Evolutionary conservation across 306 rosid genomes (phyloP), one percentile per base, ranked within the genome.

Genomic region (Rosa chinensis): DNA sequence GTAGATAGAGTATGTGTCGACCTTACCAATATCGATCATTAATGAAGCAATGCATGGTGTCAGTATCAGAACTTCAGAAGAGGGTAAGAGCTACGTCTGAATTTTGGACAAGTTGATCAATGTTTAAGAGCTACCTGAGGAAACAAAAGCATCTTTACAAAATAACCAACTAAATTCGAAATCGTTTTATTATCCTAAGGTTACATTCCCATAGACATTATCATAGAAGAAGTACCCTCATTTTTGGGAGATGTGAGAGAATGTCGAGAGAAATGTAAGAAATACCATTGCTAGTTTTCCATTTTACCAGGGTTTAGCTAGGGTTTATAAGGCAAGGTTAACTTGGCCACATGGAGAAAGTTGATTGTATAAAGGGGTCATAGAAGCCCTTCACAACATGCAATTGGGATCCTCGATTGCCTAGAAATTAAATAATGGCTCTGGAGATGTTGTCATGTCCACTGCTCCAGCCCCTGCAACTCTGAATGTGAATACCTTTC

Each of bases 401-500:
- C 21, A 35, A 14, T 64, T 14, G 43, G 44, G n/a, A 32, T 64
- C 70, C 44, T 35, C 12, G 70, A 61, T 37, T 64, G 70, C 70
- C 70, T 35, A 32, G 17, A 25, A 61, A 12, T 10, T 10, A 56
- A 58, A 40, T 4, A 44, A 43, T 37, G 78, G 35, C 58, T 8
- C 59, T 75, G 44, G 68, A 12, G 5, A 49, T 75, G 71, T 75
- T 44, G 71, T 44, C 78, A 75, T 75, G 44, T 16, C 70, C 44
- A 14, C 69, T 64, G 70, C 70, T 35, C 16, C 70, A 64, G 5
- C 44, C n/a, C 23, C 8, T 44, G 70, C 44, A 61, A 21, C n/a
- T 75, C 59, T 44, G 18, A 45, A 17, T 17, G n/a, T 25, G 45
- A 44, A 82, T 79, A 81, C 40, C 84, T 75, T 75, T 42, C 81